Percentiles rank a stretch among this genome's conserved stretches.
Conservation (phyloP, 1,139 yeast species). For the Hyphopichia burtonii region DNA sequence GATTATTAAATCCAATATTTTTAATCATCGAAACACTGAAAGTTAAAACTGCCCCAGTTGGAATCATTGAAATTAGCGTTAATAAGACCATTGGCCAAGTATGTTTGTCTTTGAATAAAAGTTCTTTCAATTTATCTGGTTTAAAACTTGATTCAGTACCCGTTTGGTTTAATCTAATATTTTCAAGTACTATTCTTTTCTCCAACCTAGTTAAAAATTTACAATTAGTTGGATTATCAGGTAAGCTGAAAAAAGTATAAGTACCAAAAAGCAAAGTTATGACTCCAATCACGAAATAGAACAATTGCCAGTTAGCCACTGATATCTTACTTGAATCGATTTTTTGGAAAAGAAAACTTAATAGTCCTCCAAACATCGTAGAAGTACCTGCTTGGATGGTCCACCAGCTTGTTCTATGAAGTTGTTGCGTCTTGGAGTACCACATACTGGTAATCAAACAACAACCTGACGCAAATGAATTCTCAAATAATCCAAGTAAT, state of each 20-base stretch:
- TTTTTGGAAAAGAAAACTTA: conserved; percentile 44
- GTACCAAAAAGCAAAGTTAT: conserved; percentile 34
- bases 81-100: conserved; percentile 38
- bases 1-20: conserved; percentile 32
- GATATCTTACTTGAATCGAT: conserved; percentile 18
- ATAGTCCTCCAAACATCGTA: conserved; percentile 39
- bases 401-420: conserved; percentile 35
- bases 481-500: conserved; percentile 40
- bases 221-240: conserved; percentile 31
- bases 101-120: conserved; percentile 30
- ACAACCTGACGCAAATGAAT: conserved; percentile 46
- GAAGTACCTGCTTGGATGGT: conserved; percentile 41
- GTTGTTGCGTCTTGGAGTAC: conserved; percentile 39
- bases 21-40: conserved; percentile 40
- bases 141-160: conserved; percentile 18
- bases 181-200: conserved; percentile 26
- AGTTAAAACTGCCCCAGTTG: conserved; percentile 41
- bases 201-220: conserved; percentile 27
- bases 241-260: conserved; percentile 25
- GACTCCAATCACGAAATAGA: conserved; percentile 37
- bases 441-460: conserved; percentile 43
- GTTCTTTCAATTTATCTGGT: conserved; percentile 27
- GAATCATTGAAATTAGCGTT: conserved; percentile 36
- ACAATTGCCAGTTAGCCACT: conserved; percentile 38
- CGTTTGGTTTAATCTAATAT: conserved; percentile 28